phyloP scores from a whole-genome alignment of 768 basidiomycete species.

The Termitomyces sp. region DNA sequence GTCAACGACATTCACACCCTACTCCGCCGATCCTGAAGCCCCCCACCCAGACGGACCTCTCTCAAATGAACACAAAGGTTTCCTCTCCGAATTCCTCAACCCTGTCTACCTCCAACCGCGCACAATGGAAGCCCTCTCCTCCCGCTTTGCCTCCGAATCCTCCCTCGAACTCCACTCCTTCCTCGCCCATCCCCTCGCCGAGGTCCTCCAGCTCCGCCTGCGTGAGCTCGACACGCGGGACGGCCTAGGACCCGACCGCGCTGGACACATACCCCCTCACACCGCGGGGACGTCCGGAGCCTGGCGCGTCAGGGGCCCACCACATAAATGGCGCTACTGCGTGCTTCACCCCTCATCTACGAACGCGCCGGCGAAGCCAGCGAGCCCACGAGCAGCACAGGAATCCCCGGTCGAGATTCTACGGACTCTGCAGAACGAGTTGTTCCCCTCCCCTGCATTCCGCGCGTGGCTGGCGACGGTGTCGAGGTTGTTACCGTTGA shows the following conservation, averaged over 20 bases:
- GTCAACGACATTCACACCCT: constrained; percentile 53
- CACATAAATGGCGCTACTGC: constrained; percentile 94
- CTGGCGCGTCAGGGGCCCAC: constrained; percentile 81
- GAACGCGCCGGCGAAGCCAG: constrained; percentile 36
- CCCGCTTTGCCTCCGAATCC: constrained; percentile 81
- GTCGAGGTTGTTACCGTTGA: constrained; percentile 64
- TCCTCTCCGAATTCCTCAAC: constrained; percentile 83
- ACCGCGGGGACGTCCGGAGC: constrained; percentile 47
- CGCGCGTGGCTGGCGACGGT: constrained; percentile 83
- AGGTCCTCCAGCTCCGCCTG: constrained; percentile 59
- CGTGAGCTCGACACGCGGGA: constrained; percentile 60
- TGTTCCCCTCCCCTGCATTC: constrained; percentile 80
- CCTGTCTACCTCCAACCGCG: constrained; percentile 83
- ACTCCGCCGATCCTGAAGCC: constrained; percentile 40
- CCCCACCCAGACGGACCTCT: constrained; percentile 49
- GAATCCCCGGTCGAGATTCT: constrained; percentile 54
- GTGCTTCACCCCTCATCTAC: constrained; percentile 40
- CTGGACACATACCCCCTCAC: constrained; percentile 58
- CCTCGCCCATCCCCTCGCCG: constrained; percentile 64
- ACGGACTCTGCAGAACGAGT: constrained; percentile 64
- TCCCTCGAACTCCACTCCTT: constrained; percentile 87
- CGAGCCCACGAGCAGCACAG: constrained; percentile 47
- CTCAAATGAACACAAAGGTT: constrained; percentile 53
- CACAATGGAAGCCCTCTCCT: constrained; percentile 74
- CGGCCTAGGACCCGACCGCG: constrained; percentile 51